These are phyloP conservation scores for Chondrostereum purpureum DNA, from an alignment of 1,284 basidiomycete genomes.

Conservation along the genomic window DNA sequence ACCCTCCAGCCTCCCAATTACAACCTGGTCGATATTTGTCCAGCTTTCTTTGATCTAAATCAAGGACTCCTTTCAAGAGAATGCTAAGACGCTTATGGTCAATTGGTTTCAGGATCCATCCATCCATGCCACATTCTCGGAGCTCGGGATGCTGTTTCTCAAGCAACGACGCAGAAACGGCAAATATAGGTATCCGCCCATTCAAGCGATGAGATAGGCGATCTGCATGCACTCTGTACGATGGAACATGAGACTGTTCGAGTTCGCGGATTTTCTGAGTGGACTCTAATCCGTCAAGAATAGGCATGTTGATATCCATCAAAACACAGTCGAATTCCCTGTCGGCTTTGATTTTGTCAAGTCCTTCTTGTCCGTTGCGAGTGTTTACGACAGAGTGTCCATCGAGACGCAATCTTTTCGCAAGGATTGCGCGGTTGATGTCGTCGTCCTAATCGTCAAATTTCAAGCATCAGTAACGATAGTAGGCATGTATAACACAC, in stretches of 20 bases:
- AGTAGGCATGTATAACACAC: slow-evolving; percentile 27
- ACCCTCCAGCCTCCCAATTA: slow-evolving; percentile 71
- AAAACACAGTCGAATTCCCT: slow-evolving; percentile 68
- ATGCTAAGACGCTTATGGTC: slow-evolving; percentile 66
- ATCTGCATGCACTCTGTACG: slow-evolving; percentile 8
- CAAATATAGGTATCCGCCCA: slow-evolving; percentile 75
- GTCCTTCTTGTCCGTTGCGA: slow-evolving; percentile 74
- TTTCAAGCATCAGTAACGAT: not conserved
- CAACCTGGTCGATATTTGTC: slow-evolving; percentile 56
- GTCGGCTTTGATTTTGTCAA: slow-evolving; percentile 57
- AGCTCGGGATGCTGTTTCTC: slow-evolving; percentile 61
- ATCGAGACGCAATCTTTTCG: slow-evolving; percentile 62
- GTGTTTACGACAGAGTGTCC: slow-evolving; percentile 65
- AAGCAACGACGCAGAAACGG: slow-evolving; percentile 73
- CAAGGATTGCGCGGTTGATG: slow-evolving; percentile 71
- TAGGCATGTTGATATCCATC: slow-evolving; percentile 88
- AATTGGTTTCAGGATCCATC: slow-evolving; percentile 85
- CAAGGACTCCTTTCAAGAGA: slow-evolving; percentile 56
- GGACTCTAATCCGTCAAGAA: slow-evolving; percentile 73
- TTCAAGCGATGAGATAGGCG: slow-evolving; percentile 50
- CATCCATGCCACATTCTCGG: slow-evolving; percentile 63
- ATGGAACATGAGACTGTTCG: slow-evolving; percentile 31
- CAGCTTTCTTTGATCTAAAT: slow-evolving; percentile 41
- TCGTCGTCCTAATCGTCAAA: slow-evolving; percentile 56
- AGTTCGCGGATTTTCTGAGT: slow-evolving; percentile 63